Conservation (phyloP, 2,329 filamentous ascomycete species). For the Aspergillus oerlinghausenensis region DNA sequence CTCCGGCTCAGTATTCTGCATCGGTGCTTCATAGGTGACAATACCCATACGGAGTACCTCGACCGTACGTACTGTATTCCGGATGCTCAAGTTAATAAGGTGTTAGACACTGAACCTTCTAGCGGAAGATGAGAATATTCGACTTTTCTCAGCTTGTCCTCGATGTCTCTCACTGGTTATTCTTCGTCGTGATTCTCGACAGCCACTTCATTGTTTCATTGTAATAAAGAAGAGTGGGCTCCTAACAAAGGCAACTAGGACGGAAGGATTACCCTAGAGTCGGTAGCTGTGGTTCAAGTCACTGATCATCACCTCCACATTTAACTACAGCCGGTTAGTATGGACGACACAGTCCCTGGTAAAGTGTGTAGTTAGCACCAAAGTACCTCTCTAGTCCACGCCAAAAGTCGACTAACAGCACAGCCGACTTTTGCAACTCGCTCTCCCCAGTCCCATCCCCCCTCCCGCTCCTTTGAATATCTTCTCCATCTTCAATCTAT, state of each 20-base stretch:
- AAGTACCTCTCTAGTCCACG: neutral
- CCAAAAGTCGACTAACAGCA: neutral
- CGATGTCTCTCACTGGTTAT: neutral
- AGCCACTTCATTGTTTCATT: neutral
- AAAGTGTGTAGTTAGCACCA: neutral
- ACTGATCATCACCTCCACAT: neutral
- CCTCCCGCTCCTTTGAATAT: neutral
- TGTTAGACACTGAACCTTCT: neutral
- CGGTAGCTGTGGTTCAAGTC: neutral
- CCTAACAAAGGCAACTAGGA: neutral
- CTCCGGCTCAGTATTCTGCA: constrained; percentile 13
- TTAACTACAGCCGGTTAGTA: neutral
- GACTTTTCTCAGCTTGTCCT: neutral
- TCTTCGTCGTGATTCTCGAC: neutral
- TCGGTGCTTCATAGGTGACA: constrained; percentile 5
- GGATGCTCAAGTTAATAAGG: neutral
- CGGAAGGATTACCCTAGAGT: neutral
- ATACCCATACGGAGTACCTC: neutral
- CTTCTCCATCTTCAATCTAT: constrained; percentile 6
- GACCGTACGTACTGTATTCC: neutral
- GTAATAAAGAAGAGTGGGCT: neutral
- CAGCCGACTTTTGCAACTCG: constrained; percentile 8
- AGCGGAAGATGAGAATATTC: neutral
- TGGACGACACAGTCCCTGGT: neutral
- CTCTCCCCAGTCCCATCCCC: neutral